Percentiles rank a stretch among this genome's conserved stretches.
These are phyloP conservation scores for Peribolospora kevripleyi DNA, from an alignment of 768 basidiomycete species.

Conservation along the genomic window DNA sequence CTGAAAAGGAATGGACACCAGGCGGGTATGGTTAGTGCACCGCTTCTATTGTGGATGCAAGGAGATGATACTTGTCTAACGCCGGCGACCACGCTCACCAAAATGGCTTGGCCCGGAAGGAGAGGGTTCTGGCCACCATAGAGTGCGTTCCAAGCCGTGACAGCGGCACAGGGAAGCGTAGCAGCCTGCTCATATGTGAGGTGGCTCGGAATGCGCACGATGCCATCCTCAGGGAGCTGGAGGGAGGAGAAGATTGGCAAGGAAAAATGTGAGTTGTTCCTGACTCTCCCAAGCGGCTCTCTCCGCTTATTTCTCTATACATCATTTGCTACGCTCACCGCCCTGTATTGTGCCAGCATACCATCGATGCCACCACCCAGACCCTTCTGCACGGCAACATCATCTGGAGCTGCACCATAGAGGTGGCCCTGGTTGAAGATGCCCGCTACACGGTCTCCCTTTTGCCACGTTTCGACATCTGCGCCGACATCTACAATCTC, in stretches of 20 bases:
- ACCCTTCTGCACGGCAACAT: slow-evolving; percentile 2
- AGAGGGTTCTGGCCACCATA: slow-evolving; percentile 12
- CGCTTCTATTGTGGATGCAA: background rate
- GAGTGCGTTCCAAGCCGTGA: slow-evolving; percentile 42
- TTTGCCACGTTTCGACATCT: background rate
- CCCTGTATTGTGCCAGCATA: slow-evolving; percentile 3
- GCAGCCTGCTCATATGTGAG: slow-evolving; percentile 41
- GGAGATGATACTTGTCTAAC: no score
- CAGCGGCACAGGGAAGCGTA: slow-evolving; percentile 36
- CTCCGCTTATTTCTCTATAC: no score
- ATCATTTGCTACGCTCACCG: background rate
- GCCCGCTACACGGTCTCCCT: slow-evolving; percentile 6
- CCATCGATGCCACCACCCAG: slow-evolving; percentile 9
- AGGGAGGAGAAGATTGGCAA: no score
- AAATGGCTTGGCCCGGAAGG: no score
- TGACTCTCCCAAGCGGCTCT: no score
- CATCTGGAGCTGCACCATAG: background rate
- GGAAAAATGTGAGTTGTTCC: no score
- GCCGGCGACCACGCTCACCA: background rate
- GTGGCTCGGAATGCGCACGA: slow-evolving; percentile 33
- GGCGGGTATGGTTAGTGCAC: background rate
- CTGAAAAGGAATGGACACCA: background rate
- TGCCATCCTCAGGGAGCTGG: slow-evolving; percentile 20
- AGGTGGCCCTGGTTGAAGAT: slow-evolving; percentile 5
- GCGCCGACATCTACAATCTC: slow-evolving; percentile 5